phyloP scores from a whole-genome alignment of 345 rosid species.

The Rhizophora apiculata region DNA sequence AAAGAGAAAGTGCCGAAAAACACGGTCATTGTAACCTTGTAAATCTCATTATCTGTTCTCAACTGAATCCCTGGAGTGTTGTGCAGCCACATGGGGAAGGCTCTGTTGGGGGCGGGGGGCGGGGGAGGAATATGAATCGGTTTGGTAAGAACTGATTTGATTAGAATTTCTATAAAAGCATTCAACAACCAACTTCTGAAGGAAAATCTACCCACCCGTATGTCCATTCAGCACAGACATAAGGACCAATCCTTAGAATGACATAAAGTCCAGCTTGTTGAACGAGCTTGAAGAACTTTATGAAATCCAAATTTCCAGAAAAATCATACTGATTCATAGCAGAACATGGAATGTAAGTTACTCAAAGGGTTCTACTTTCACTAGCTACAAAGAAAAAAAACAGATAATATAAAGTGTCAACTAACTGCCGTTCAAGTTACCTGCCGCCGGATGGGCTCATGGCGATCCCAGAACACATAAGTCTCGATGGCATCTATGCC shows the following conservation, averaged over 20 bases:
- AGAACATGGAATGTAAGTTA: too few species aligned
- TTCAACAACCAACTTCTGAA: too few species aligned
- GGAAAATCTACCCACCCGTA: slow-evolving; percentile 37
- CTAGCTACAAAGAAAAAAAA: neutral
- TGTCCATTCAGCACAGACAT: slow-evolving; percentile 46
- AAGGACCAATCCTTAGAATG: slow-evolving; percentile 47
- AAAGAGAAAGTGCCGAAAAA: neutral
- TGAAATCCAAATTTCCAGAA: slow-evolving; percentile 32
- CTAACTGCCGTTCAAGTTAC: neutral
- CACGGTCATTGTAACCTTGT: slow-evolving; percentile 16
- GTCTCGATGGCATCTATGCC: slow-evolving; percentile 54
- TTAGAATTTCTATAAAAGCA: neutral
- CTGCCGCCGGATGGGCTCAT: slow-evolving; percentile 45
- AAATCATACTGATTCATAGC: slow-evolving; percentile 16
- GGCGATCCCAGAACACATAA: slow-evolving; percentile 53
- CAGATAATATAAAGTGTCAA: neutral
- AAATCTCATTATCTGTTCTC: slow-evolving; percentile 24
- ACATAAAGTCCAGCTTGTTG: slow-evolving; percentile 38
- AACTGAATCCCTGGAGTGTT: slow-evolving; percentile 20
- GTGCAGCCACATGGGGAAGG: slow-evolving; percentile 33
- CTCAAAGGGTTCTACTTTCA: too few species aligned
- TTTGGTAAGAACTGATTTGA: too few species aligned
- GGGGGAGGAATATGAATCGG: too few species aligned
- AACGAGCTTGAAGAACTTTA: slow-evolving; percentile 40
- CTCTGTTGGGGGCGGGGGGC: slow-evolving; percentile 13